Evolutionary conservation across 208 protist genomes (phyloP).

Genomic region (Tetramitus jugosus): DNA sequence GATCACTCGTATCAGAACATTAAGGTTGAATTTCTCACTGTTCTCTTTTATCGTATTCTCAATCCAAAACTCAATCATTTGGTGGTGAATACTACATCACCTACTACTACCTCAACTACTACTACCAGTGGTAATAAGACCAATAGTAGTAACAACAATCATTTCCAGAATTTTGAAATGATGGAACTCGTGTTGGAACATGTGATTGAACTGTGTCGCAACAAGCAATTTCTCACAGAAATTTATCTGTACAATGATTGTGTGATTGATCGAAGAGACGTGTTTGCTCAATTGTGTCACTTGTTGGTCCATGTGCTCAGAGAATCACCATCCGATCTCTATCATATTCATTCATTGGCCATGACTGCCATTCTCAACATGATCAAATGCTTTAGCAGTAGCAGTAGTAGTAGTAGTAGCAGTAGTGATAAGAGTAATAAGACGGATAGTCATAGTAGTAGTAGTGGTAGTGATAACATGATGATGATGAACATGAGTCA

Average conservation of each 20-base stretch:
- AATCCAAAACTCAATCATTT: no score
- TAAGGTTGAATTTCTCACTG: no score
- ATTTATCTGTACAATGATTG: constrained; percentile 13
- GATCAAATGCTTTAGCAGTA: neutral
- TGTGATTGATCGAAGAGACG: neutral
- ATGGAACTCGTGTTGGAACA: constrained; percentile 7
- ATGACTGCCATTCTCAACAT: neutral
- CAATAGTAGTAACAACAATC: no score
- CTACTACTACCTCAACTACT: no score
- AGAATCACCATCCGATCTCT: no score
- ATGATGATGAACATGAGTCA: no score
- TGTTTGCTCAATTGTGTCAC: neutral
- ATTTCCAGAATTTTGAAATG: no score
- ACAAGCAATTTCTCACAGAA: neutral
- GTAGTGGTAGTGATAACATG: neutral
- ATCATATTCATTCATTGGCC: neutral
- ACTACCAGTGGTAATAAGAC: no score
- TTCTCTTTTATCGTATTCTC: no score
- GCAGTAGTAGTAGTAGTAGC: neutral
- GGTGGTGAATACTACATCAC: no score
- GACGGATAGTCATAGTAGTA: neutral
- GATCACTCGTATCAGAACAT: no score
- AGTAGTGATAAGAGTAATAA: neutral
- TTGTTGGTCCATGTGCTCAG: no score
- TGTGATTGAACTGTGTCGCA: neutral